Evolutionary conservation across 129 eudicot species (phyloP), one percentile per base, ranked within the genome.

Genomic region (Lactuca saligna): DNA sequence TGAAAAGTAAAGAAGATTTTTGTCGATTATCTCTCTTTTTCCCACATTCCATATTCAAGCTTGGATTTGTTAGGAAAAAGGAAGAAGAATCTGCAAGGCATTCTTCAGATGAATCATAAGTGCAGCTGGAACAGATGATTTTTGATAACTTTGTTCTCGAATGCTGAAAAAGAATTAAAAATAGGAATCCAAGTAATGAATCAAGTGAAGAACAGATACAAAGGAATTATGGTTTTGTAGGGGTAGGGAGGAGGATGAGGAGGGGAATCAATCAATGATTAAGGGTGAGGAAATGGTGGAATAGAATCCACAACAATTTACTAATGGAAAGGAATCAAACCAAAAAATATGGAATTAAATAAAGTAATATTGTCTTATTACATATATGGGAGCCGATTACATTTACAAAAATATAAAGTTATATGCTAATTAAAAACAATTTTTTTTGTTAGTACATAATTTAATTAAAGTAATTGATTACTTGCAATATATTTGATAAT

Each of bases 31-130:
- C 85, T 57, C 66, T 88, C 78, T 15, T 73, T 81, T 38, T 83
- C 84, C 79, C 82, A 75, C 77, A 83, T 84, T 55, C 75, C 84
- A 74, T 80, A 85, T 71, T 71, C 82, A 37, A 83, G 80, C 70
- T 75, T 70, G 37, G 79, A 61, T 73, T 68, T 77, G 74, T 59
- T 70, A 4, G 83, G 82, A 53, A 83, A 61, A 77, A 89, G 72
- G 70, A 79, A 80, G 16, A 73, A 74, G 17, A 61, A 76, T 76
- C 82, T 44, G 50, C 75, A 75, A 81, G 62, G 53, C 96, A 89
- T 88, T 63, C 5, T 38, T 59, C 46, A 4, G 50, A 56, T 2
- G 51, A 25, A 42, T 56, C 38, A 7, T 13, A 57, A 33, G 12
- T 4, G 56, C 3, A 34, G 16, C 25, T 54, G 16, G 58, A 17